Conservation (phyloP, 2,329 filamentous ascomycete species). For the Stagonosporopsis rhizophila region DNA sequence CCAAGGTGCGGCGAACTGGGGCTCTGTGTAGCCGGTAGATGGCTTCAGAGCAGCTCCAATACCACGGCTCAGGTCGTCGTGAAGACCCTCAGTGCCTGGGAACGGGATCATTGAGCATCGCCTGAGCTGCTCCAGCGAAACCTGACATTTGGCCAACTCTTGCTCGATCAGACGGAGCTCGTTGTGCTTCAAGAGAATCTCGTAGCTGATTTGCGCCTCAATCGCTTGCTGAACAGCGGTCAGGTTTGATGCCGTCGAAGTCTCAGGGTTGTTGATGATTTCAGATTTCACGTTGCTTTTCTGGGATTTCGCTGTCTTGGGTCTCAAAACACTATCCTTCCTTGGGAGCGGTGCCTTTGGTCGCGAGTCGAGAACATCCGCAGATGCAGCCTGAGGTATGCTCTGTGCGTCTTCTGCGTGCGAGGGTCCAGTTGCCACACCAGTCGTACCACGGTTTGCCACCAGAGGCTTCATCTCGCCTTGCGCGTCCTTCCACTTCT, state of each 20-base stretch:
- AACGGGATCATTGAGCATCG: slow-evolving; percentile 92
- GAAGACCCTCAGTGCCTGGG: slow-evolving; percentile 72
- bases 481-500: slow-evolving; percentile 49
- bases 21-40: slow-evolving; percentile 68
- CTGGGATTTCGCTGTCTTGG: slow-evolving; percentile 35
- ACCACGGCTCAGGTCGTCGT: slow-evolving; percentile 74
- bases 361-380: slow-evolving; percentile 34
- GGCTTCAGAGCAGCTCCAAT: slow-evolving; percentile 73
- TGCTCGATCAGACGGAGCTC: slow-evolving; percentile 94
- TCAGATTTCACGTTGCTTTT: slow-evolving; percentile 32
- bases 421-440: slow-evolving; percentile 24
- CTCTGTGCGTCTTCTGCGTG: slow-evolving; percentile 25
- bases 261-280: slow-evolving; percentile 30
- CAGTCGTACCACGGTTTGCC: slow-evolving; percentile 21
- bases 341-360: slow-evolving; percentile 38
- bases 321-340: slow-evolving; percentile 43
- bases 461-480: slow-evolving; percentile 41
- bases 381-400: slow-evolving; percentile 27
- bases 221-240: slow-evolving; percentile 73
- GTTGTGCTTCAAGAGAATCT: slow-evolving; percentile 92
- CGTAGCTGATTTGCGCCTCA: slow-evolving; percentile 85
- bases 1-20: slow-evolving; percentile 84
- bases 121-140: slow-evolving; percentile 90
- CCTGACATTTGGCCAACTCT: slow-evolving; percentile 93
- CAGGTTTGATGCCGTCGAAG: slow-evolving; percentile 38